Evolutionary conservation across 2,329 filamentous ascomycete genomes (phyloP), one percentile per base, ranked within the genome.

Genomic region (Phoma sp.): DNA sequence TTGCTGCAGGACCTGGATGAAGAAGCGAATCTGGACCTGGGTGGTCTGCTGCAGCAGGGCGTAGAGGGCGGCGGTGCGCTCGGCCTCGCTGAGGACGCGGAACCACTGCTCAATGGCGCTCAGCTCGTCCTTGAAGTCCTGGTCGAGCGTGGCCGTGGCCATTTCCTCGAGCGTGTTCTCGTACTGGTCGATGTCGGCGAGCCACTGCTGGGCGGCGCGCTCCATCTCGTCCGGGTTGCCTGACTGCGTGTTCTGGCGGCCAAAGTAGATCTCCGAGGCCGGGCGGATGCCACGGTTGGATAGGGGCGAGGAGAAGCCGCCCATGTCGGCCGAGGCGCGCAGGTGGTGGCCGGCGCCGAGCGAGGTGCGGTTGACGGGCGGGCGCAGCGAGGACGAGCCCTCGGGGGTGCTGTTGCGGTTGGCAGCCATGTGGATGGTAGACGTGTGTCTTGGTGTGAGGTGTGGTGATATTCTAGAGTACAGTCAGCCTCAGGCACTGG

Each of bases 21-120:
- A 99, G 83, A 99, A 99, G 51, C 95, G 88, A 73, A 98, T 96
- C 80, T 99, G 95, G 58, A 99, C 94, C 78, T 98, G 95, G 4
- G 95, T 99, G 6, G 95, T 98, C 82, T 99, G 95, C 81, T 99
- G 95, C 57, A 99, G 83, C 67, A 99, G 82, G 58, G 95, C 94
- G 76, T 99, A 99, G 55, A 98, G 80, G 43, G 95, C 95, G 59
- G 95, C 95, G 19, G 95, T 99, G 60, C 95, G 86, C 79, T 99
- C 95, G 25, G 95, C 93, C 79, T 98, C 95, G 72, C 94, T 98
- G 62, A 99, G 82, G 49, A 99, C 95, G 60, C 93, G 89, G 78
- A 99, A 99, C 95, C 95, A 99, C 81, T 99, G 95, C 80, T 99
- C 95, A 72, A 99, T 99, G 65, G 95, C 95, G 74, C 92, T 97